phyloP scores from a whole-genome alignment of 1,139 yeast genomes.

The Saccharomyces hybrid region DNA sequence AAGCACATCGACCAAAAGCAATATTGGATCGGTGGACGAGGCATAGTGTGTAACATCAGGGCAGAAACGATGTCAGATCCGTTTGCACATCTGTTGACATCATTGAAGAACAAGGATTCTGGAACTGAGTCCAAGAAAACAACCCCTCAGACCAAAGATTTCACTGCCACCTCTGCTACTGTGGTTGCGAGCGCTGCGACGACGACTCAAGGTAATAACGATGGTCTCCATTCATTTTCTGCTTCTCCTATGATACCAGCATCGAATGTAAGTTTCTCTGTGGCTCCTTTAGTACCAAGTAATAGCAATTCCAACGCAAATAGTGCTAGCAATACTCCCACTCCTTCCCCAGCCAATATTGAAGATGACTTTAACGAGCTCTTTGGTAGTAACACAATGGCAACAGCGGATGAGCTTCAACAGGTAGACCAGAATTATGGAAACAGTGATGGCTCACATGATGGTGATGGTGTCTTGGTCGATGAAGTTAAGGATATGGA shows the following conservation, averaged over 20 bases:
- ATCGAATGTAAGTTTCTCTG: neutral
- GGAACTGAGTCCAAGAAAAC: neutral
- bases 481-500: slow-evolving; percentile 32
- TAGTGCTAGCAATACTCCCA: neutral
- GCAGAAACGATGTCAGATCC: slow-evolving; percentile 30
- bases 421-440: slow-evolving; percentile 3
- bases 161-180: neutral
- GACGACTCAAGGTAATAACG: neutral
- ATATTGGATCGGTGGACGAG: neutral
- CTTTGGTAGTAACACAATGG: slow-evolving; percentile 6
- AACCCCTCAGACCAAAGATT: neutral
- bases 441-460: slow-evolving; percentile 10
- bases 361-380: slow-evolving; percentile 17
- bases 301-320: neutral
- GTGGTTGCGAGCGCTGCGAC: neutral
- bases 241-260: neutral
- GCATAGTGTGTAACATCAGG: neutral
- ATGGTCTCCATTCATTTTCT: neutral
- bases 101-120: slow-evolving; percentile 22
- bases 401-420: neutral
- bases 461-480: slow-evolving; percentile 10
- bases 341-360: neutral
- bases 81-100: slow-evolving; percentile 39
- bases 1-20: neutral
- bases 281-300: neutral